Conservation (phyloP, 768 basidiomycete genomes). For the Suillus occidentalis region DNA sequence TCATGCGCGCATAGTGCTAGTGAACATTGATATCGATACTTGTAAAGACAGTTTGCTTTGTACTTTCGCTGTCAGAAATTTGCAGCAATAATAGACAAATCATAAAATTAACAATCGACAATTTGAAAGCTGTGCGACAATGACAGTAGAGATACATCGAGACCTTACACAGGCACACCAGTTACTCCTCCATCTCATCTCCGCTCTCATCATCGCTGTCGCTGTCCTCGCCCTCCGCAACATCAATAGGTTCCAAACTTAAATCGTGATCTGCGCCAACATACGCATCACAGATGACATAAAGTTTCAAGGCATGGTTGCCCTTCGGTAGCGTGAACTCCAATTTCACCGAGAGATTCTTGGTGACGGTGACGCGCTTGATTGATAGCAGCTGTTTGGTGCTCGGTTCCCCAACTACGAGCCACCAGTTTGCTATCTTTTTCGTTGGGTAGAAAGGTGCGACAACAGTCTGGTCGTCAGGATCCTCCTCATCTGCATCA, state of each 20-base stretch:
- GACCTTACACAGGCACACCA: not conserved
- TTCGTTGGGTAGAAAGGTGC: conserved; percentile 90
- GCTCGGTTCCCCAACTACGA: conserved; percentile 84
- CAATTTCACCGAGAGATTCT: conserved; percentile 77
- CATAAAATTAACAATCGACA: not conserved
- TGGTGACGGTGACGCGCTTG: conserved; percentile 81
- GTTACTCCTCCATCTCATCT: conserved; percentile 59
- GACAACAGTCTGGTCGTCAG: conserved; percentile 79
- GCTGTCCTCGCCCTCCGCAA: conserved; percentile 88
- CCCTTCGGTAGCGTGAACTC: conserved; percentile 90
- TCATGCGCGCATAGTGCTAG: not conserved
- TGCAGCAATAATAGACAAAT: not conserved
- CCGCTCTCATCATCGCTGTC: conserved; percentile 75
- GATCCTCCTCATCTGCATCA: conserved; percentile 78
- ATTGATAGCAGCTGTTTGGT: conserved; percentile 80
- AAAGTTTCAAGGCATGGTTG: conserved; percentile 76
- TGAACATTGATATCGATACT: not conserved
- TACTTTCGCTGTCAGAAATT: not conserved
- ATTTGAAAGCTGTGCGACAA: not conserved
- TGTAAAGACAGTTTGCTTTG: not conserved
- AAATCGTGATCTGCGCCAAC: conserved; percentile 93
- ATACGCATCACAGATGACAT: conserved; percentile 92
- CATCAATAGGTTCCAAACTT: conserved; percentile 75
- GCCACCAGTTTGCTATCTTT: conserved; percentile 97
- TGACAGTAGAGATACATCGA: not conserved